Evolutionary conservation across 78 protist species (phyloP), one percentile per base, ranked within the genome.

Genomic region (Reticulomyxa filosa): DNA sequence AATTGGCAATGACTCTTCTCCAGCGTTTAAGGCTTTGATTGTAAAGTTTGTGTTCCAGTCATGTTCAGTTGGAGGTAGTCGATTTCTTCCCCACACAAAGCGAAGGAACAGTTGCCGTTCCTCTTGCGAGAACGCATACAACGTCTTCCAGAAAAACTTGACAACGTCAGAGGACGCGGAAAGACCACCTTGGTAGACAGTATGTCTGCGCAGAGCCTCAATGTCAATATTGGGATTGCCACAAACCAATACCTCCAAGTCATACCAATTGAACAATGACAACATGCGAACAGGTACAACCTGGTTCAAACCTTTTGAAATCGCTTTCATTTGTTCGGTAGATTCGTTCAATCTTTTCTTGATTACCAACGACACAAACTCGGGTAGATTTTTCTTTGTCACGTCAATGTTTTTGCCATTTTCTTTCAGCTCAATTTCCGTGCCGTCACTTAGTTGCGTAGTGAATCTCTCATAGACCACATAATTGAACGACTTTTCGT

Each of bases 51-150:
- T n/a, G n/a, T n/a, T n/a, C n/a, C n/a, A n/a, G n/a, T 59, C 65
- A 7, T 6, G 10, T 13, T 25, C 65, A 6, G 65, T 25, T 17
- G 37, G 34, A 13, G 65, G 65, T 13, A 59, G 34, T 38, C 65
- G 65, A 17, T 38, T 38, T 7, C 65, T 6, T 59, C 65, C 65
- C 65, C 65, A 59, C 6, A 59, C 65, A 59, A 59, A 59, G 11
- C 26, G 39, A 17, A 55, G 10, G 17, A 42, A 42, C 50, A 17
- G 50, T n/a, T n/a, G n/a, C n/a, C n/a, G n/a, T n/a, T n/a, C n/a
- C n/a, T n/a, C n/a, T n/a, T n/a, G n/a, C n/a, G n/a, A n/a, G n/a
- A n/a, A n/a, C n/a, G n/a, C n/a, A n/a, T n/a, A n/a, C n/a, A n/a
- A n/a, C n/a, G n/a, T n/a, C n/a, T n/a, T n/a, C n/a, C n/a, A n/a